Base-by-base conservation (phyloP, 176 grass and related monocot genomes). In the Lolium perenne region DNA sequence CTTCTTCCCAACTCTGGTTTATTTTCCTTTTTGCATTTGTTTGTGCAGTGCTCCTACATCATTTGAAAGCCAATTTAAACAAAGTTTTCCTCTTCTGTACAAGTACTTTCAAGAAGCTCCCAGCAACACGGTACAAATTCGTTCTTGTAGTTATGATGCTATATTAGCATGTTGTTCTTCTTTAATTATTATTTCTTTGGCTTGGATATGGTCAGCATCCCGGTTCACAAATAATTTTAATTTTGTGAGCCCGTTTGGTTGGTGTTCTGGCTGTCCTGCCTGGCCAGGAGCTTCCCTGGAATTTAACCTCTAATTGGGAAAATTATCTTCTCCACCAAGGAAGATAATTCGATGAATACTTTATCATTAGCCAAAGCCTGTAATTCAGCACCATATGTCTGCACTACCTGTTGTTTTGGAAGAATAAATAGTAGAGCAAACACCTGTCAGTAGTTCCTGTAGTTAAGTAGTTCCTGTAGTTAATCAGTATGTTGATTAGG, bases 51-150 rank as follows among this genome's bases (percentile, higher is more conserved):
- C 93, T 50, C 91, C 95, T 92, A 59, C 91, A 92, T 85, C 91
- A 73, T 98, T 98, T 76, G 89, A 92, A 87, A 55, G 74, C 6
- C 91, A 80, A 76, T 98, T 98, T 73, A 92, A 92, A 81, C 89
- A 87, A 75, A 78, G 53, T 59, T 61, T 87, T 71, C 93, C 95
- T 87, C 80, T 87, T 70, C 82, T 98, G 10, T 95, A 94, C 86
- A 91, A 98, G 75, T 98, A 92, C 66, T 95, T 98, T 68, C 93
- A 91, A 87, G 93, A 95, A 93, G 83, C 93, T 75, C 83, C 93
- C 25, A 18, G 61, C 64, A 89, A 88, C 70, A 98, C 38, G 82
- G 95, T 98, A 94, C 46, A 7, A 53, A 65, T 58, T 57, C 57
- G n/a, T 29, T 13, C 59, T 68, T 85, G 1, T 77, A 71, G 5